phyloP scores from a whole-genome alignment of 2,329 filamentous ascomycete species.

The Lomentospora prolificans region DNA sequence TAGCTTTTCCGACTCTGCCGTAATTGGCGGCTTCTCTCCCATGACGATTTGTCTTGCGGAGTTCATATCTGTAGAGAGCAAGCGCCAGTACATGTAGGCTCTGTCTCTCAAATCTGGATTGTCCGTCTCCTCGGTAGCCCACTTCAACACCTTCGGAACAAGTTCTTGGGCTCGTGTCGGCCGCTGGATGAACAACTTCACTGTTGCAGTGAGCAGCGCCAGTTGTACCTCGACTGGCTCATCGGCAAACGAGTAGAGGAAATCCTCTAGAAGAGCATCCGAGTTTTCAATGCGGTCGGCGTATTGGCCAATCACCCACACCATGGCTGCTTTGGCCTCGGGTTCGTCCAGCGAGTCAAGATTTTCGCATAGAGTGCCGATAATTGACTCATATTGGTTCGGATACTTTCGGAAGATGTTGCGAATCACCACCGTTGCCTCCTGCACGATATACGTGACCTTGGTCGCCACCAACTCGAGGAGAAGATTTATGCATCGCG shows the following conservation, averaged over 20 bases:
- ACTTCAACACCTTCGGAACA: conserved; percentile 90
- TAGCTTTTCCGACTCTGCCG: conserved; percentile 88
- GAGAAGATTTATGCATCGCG: conserved; percentile 83
- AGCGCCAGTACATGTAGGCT: conserved; percentile 99
- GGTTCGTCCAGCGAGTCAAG: conserved; percentile 94
- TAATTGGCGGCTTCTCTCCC: conserved; percentile 95
- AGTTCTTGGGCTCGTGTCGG: conserved; percentile 90
- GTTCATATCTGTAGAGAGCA: conserved; percentile 84
- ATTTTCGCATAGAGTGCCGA: conserved; percentile 89
- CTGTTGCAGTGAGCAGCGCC: conserved; percentile 86
- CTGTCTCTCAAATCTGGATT: conserved; percentile 93
- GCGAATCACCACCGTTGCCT: conserved; percentile 95
- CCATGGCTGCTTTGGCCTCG: conserved; percentile 96
- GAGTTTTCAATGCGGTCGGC: conserved; percentile 96
- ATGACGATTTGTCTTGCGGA: conserved; percentile 84
- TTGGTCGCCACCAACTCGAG: conserved; percentile 95
- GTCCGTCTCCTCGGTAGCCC: conserved; percentile 98
- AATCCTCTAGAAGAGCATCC: conserved; percentile 87
- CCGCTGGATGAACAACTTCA: conserved; percentile 95
- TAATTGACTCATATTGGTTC: conserved; percentile 97
- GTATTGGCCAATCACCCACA: conserved; percentile 99
- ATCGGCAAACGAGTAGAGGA: conserved; percentile 85
- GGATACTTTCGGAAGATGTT: conserved; percentile 99
- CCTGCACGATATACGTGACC: conserved; percentile 96
- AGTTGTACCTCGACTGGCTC: conserved; percentile 94